Evolutionary conservation across 345 rosid species (phyloP).

Genomic region (Hibiscus mutabilis): DNA sequence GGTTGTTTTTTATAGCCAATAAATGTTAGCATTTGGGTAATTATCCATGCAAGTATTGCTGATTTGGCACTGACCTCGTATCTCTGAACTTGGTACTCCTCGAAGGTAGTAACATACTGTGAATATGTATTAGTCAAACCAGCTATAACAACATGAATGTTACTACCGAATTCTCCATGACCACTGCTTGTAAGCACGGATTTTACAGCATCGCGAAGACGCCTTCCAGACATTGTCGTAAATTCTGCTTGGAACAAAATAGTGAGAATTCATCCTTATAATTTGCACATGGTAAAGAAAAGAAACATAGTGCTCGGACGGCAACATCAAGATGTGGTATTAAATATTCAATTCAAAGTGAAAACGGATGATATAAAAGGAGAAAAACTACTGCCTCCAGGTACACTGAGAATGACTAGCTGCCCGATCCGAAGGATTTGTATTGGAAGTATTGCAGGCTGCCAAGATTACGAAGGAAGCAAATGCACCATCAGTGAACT

Average conservation of each 20-base stretch:
- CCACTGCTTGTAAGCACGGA: conserved; percentile 47
- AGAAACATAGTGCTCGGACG: too few relatives aligned
- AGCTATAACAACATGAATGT: conserved; percentile 78
- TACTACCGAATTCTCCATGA: conserved; percentile 30
- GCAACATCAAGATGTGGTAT: too few relatives aligned
- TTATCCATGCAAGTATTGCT: not conserved
- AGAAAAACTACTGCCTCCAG: conserved; percentile 61
- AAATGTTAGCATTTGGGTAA: not conserved
- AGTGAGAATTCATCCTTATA: not conserved
- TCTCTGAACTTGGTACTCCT: conserved; percentile 90
- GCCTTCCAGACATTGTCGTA: conserved; percentile 99
- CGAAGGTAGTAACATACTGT: conserved; percentile 86
- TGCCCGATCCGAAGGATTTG: conserved; percentile 87
- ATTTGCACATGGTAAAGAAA: too few relatives aligned
- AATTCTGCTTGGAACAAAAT: conserved; percentile 50
- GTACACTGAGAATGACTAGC: conserved; percentile 85
- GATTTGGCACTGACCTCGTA: conserved; percentile 59
- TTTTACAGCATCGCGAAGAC: conserved; percentile 92
- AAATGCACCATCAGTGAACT: conserved; percentile 4
- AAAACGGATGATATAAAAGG: not conserved
- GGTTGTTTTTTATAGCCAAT: not conserved
- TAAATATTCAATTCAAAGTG: not conserved
- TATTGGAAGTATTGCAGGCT: conserved; percentile 95
- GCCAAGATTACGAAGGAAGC: conserved; percentile 28
- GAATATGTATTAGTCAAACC: conserved; percentile 94